phyloP scores from a whole-genome alignment of 139 green algal genomes.

The Picochlorum sp. region DNA sequence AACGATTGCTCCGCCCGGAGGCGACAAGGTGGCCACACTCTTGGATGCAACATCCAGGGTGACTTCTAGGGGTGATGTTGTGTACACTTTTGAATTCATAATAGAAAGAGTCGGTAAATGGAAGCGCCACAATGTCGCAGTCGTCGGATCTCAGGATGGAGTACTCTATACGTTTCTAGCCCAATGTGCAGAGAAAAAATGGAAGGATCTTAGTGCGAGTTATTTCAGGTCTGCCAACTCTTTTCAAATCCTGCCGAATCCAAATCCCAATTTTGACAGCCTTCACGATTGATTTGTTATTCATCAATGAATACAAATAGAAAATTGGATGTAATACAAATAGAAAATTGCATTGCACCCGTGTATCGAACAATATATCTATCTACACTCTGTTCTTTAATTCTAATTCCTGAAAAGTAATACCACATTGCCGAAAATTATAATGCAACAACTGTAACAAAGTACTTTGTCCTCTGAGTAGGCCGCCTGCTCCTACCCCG shows the following conservation, averaged over 20 bases:
- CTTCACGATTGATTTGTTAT: too few species aligned
- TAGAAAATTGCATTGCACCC: too few species aligned
- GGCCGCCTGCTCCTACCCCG: too few species aligned
- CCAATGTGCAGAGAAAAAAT: conserved; percentile 47
- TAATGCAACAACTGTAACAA: too few species aligned
- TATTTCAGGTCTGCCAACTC: neutral
- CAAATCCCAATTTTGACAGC: too few species aligned
- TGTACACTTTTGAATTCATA: conserved; percentile 75
- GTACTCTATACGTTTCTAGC: conserved; percentile 68
- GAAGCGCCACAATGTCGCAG: conserved; percentile 72
- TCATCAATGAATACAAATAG: too few species aligned
- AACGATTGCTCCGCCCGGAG: conserved; percentile 34
- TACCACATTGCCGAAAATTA: too few species aligned
- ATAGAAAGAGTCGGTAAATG: conserved; percentile 34
- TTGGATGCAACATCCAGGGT: conserved; percentile 26
- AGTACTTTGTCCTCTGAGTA: too few species aligned
- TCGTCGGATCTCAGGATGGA: conserved; percentile 40
- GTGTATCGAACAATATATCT: too few species aligned
- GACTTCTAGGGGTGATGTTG: conserved; percentile 22
- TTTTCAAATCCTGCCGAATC: neutral
- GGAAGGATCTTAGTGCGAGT: conserved; percentile 3
- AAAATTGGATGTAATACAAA: too few species aligned
- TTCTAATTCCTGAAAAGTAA: too few species aligned
- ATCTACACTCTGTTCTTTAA: too few species aligned
- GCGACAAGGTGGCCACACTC: conserved; percentile 35